These are phyloP conservation scores for Clausena lansium DNA, from an alignment of 345 rosid genomes.

Conservation along the genomic window DNA sequence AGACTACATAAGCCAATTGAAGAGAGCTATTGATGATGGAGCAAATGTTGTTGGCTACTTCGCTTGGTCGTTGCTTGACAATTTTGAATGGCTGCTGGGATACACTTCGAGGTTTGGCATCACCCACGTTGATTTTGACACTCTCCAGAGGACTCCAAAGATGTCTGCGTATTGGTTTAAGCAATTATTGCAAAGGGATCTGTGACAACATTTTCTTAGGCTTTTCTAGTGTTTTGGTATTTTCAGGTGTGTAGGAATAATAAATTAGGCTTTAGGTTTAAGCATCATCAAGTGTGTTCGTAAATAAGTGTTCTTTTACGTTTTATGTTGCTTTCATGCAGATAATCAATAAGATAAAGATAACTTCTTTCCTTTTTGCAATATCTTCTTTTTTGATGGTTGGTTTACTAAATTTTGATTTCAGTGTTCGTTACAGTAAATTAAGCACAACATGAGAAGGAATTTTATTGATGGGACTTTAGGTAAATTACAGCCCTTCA, in stretches of 20 bases:
- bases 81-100: conserved; percentile 63
- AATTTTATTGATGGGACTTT: neutral
- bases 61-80: conserved; percentile 66
- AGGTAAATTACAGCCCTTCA: neutral
- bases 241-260: neutral
- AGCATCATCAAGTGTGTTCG: too few species aligned
- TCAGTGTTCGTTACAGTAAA: neutral
- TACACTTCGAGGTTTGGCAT: conserved; percentile 61
- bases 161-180: conserved; percentile 68
- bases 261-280: neutral
- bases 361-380: neutral
- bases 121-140: conserved; percentile 42
- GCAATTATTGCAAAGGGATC: conserved; percentile 28
- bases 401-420: neutral
- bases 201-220: neutral
- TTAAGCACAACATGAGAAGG: neutral
- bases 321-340: neutral
- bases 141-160: conserved; percentile 52
- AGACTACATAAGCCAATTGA: conserved; percentile 44
- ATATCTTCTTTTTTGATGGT: too few species aligned
- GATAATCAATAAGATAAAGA: neutral
- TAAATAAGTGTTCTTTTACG: neutral
- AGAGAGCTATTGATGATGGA: conserved; percentile 54
- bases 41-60: conserved; percentile 62
- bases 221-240: neutral